A percentile compares a stretch with the other conserved stretches of the same genome.
Evolutionary conservation across 2,329 filamentous ascomycete species (phyloP).

Genomic region (Fusarium illudens): DNA sequence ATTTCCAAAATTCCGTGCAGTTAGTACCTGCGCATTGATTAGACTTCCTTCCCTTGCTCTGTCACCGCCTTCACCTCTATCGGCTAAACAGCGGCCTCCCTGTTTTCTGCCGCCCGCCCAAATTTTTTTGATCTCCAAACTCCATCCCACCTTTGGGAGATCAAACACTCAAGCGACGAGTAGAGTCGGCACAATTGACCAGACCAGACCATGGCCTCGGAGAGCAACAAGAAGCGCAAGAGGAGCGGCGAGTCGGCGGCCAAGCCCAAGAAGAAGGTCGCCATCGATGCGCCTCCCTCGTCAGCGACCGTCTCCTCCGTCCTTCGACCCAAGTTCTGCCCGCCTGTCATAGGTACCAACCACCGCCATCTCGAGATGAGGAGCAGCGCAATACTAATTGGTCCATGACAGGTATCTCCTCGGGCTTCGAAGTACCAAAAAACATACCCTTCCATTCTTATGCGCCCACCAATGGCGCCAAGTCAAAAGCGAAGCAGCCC

Average conservation of each 20-base stretch:
- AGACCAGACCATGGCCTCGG: slow-evolving; percentile 48
- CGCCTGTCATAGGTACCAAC: slow-evolving; percentile 62
- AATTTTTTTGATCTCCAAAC: slow-evolving; percentile 13
- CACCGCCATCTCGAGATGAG: neutral
- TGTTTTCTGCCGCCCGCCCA: slow-evolving; percentile 37
- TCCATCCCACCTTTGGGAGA: slow-evolving; percentile 38
- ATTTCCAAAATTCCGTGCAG: neutral
- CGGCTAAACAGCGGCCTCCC: slow-evolving; percentile 39
- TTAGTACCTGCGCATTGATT: neutral
- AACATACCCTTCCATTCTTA: slow-evolving; percentile 59
- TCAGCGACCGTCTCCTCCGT: slow-evolving; percentile 58
- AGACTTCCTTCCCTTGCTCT: neutral
- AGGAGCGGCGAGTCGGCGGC: slow-evolving; percentile 52
- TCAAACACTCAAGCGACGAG: slow-evolving; percentile 12
- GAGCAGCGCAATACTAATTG: slow-evolving; percentile 33
- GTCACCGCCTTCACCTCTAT: slow-evolving; percentile 32
- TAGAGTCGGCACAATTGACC: slow-evolving; percentile 5
- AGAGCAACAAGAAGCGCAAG: slow-evolving; percentile 63
- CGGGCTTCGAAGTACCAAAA: slow-evolving; percentile 49
- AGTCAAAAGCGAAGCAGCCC: slow-evolving; percentile 49
- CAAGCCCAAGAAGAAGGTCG: slow-evolving; percentile 62
- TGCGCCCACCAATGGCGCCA: slow-evolving; percentile 49
- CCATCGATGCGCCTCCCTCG: slow-evolving; percentile 52
- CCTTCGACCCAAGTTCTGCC: slow-evolving; percentile 55
- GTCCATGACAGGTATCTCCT: slow-evolving; percentile 44